phyloP scores from a whole-genome alignment of 2,329 filamentous ascomycete species.

The Scedosporium apiospermum region DNA sequence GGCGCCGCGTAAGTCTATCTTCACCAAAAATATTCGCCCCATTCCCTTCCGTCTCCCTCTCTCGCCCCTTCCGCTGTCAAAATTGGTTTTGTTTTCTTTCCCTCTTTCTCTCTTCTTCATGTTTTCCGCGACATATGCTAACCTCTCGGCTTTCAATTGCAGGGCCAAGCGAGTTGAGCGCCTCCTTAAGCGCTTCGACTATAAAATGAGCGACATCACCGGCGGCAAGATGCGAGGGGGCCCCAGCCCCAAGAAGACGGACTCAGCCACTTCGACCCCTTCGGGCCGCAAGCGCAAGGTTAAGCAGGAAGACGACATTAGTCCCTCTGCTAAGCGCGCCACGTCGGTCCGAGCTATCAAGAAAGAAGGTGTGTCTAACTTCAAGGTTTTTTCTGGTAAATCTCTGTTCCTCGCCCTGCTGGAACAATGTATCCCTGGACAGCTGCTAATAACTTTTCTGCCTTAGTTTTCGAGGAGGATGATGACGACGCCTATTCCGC shows the following conservation, averaged over 20 bases:
- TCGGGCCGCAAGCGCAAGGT: neutral
- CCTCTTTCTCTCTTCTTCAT: no score
- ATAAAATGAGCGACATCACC: neutral
- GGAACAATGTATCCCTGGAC: no score
- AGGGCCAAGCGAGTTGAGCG: neutral
- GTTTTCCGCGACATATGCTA: neutral
- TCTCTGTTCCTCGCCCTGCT: no score
- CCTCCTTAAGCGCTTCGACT: neutral
- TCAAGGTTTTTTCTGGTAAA: no score
- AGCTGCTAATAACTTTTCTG: no score
- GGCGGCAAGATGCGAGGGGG: neutral
- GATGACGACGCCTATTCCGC: no score
- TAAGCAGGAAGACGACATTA: neutral
- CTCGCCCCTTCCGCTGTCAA: neutral
- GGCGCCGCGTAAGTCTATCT: neutral
- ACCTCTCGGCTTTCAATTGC: neutral
- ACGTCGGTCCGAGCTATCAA: no score
- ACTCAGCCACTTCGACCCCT: neutral
- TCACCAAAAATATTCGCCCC: neutral
- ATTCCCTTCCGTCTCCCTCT: neutral
- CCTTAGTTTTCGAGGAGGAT: no score
- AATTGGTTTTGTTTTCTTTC: neutral
- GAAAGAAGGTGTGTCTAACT: no score
- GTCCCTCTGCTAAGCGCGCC: no score
- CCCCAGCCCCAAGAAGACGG: neutral